phyloP scores from a whole-genome alignment of 2,329 filamentous ascomycete species.

The Trichoderma sp. region DNA sequence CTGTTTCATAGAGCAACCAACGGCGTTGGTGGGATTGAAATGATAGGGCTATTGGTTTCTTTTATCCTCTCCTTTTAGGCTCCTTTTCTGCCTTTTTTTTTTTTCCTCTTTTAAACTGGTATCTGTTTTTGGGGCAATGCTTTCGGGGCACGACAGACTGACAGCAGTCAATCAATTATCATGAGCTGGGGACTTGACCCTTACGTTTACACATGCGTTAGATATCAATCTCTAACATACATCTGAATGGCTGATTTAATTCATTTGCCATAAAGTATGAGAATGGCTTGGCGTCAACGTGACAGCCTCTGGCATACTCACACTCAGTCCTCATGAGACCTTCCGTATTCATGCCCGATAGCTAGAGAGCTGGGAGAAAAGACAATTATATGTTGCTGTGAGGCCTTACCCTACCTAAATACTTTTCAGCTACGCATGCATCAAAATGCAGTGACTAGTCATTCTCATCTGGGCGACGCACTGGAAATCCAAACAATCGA shows the following conservation, averaged over 20 bases:
- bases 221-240: neutral
- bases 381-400: neutral
- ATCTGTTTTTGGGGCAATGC: slow-evolving; percentile 20
- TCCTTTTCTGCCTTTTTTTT: neutral
- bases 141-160: slow-evolving; percentile 12
- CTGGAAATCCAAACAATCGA: neutral
- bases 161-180: slow-evolving; percentile 5
- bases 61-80: neutral
- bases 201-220: neutral
- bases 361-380: neutral
- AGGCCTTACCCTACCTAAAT: neutral
- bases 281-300: neutral
- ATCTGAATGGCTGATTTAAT: neutral
- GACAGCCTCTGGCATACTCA: neutral
- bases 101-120: slow-evolving; percentile 8
- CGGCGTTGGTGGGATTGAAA: slow-evolving; percentile 33
- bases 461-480: neutral
- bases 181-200: slow-evolving; percentile 3
- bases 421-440: neutral
- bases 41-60: slow-evolving; percentile 28
- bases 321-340: neutral
- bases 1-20: slow-evolving; percentile 27
- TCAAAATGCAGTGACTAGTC: neutral
- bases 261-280: neutral
- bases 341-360: neutral